Evolutionary conservation across 2,329 filamentous ascomycete genomes (phyloP).

Genomic region (Diaporthe amygdali): DNA sequence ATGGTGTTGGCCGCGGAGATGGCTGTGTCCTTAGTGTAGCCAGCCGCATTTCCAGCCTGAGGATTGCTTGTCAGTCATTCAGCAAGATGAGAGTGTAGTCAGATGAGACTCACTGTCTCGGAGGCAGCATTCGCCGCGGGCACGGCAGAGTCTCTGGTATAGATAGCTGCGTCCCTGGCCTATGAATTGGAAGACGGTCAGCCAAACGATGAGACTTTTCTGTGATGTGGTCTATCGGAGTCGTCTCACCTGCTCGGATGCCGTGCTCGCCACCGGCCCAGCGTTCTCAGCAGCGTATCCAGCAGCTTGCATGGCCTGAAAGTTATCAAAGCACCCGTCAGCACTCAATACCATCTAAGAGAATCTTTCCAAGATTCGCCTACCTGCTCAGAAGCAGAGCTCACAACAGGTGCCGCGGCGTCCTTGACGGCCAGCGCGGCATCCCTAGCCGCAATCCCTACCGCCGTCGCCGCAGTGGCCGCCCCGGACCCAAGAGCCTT

Average conservation of each 20-base stretch:
- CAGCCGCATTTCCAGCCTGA: neutral
- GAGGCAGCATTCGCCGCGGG: neutral
- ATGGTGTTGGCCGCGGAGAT: neutral
- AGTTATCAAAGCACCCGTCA: neutral
- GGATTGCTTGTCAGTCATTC: neutral
- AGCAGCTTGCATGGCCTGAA: neutral
- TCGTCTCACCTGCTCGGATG: neutral
- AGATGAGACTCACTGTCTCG: neutral
- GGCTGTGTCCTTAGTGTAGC: constrained; percentile 7
- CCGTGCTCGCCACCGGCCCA: neutral
- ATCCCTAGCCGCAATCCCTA: constrained; percentile 2
- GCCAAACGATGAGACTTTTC: too few relatives aligned
- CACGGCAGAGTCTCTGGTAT: neutral
- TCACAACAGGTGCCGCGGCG: constrained; percentile 6
- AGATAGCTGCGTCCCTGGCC: neutral
- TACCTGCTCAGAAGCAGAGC: constrained; percentile 9
- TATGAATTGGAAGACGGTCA: too few relatives aligned
- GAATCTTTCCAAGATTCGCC: neutral
- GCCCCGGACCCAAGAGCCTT: neutral
- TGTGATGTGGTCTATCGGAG: too few relatives aligned
- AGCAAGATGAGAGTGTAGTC: too few relatives aligned
- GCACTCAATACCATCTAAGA: too few relatives aligned
- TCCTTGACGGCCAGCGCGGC: constrained; percentile 7
- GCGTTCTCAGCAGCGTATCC: constrained; percentile 4
- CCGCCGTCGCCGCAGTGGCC: neutral